Base-by-base conservation (phyloP, 2,329 filamentous ascomycete species). In the Aureobasidium sp. region DNA sequence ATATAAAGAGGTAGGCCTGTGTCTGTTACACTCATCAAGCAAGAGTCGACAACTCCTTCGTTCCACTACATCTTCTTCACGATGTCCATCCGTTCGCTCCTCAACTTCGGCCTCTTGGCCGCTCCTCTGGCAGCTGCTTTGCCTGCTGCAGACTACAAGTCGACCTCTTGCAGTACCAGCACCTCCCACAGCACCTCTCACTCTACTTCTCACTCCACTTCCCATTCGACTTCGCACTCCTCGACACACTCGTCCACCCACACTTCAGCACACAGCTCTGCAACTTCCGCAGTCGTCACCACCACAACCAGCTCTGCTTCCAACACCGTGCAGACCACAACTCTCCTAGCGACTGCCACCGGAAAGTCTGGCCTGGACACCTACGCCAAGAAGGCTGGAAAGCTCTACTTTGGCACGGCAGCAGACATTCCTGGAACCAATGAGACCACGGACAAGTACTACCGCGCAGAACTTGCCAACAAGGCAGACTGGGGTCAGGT, bases 401-500 rank as follows among this genome's bases (percentile, higher is more conserved):
- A 79, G 57, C 63, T 74, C 57, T 76, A 79, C 59, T 79, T 81
- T 34, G 67, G 79, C 37, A 79, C 80, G 1, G 81, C 83, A 1
- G 79, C 81, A 37, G 79, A 85, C 63, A 77, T 75, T 35, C 63
- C 68, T 14, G 61, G 62, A 25, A 63, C 57, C 3, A 63, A 65
- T 2, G 75, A 79, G 57, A 64, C 79, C 30, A 71, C 68, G 39
- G 79, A 86, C 65, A 62, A 67, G 11, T 61, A 72, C 24, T 87
- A 86, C 65, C 68, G 74, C 16, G 64, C 68, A 17, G 78, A 84
- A 56, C 69, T 83, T 37, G 74, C 73, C 57, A 70, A 83, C 64
- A 68, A 62, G 6, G 68, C 70, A 41, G 80, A 84, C 61, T 86
- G 85, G 60, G 83, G 83, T 27, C 77, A 82, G 64, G 73, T 84